A percentile compares a stretch with the other conserved stretches of the same genome.
Evolutionary conservation across 352 stramenopile species (phyloP).

Genomic region (Globisporangium megalacanthum): DNA sequence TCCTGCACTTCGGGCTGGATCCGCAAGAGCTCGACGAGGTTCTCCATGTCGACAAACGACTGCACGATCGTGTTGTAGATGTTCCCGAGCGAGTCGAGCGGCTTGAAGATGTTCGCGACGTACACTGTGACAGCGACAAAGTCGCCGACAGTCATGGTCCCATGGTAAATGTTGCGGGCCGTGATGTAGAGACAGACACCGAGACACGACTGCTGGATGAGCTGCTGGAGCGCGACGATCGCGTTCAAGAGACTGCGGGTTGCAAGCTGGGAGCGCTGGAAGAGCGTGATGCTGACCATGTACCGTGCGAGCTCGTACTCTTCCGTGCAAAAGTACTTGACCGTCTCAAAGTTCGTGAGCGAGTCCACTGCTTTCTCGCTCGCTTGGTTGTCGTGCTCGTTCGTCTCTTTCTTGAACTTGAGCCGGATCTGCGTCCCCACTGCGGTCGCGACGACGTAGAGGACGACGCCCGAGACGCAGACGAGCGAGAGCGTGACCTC

Average conservation of each 20-base stretch:
- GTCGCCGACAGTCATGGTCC: conserved; percentile 85
- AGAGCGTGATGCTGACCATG: conserved; percentile 78
- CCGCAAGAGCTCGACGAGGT: conserved; percentile 92
- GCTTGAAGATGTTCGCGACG: conserved; percentile 94
- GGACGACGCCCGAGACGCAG: conserved; percentile 88
- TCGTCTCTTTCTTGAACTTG: conserved; percentile 91
- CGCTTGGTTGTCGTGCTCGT: conserved; percentile 94
- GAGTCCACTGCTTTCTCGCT: conserved; percentile 95
- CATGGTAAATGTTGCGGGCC: conserved; percentile 38
- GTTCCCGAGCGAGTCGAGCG: conserved; percentile 93
- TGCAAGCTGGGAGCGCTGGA: conserved; percentile 87
- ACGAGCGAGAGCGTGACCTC: conserved; percentile 85
- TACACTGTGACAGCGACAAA: conserved; percentile 96
- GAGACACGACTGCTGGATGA: conserved; percentile 88
- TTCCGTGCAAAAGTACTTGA: conserved; percentile 96
- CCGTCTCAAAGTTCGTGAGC: conserved; percentile 97
- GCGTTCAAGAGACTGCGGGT: conserved; percentile 89
- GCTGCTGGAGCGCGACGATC: conserved; percentile 93
- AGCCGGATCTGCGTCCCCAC: conserved; percentile 57
- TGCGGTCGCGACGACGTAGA: conserved; percentile 93
- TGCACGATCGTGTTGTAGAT: conserved; percentile 97
- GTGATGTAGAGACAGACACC: conserved; percentile 68
- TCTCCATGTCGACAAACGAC: conserved; percentile 95
- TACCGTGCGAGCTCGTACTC: conserved; percentile 85
- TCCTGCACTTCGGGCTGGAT: conserved; percentile 93